A percentile compares a stretch with the other conserved stretches of the same genome.
Conservation (phyloP, 2,329 filamentous ascomycete genomes). For the Fusarium sororula region DNA sequence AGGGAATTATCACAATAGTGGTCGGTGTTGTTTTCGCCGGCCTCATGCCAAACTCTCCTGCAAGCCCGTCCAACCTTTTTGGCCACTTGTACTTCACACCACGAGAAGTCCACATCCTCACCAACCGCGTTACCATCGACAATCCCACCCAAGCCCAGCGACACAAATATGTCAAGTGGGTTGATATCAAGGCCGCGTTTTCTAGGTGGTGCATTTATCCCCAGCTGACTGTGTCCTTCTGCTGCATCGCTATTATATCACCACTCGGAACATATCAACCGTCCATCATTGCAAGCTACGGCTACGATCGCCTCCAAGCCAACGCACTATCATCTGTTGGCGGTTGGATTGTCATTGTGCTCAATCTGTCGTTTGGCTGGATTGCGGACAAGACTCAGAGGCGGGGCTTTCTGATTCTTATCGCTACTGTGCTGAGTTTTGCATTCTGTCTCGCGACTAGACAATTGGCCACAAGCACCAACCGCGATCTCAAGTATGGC, state of each 20-base stretch:
- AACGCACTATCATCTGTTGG: background rate
- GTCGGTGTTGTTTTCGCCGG: background rate
- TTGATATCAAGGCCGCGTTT: slow-evolving; percentile 9
- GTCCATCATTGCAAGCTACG: slow-evolving; percentile 6
- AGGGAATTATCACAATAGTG: background rate
- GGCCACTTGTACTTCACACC: background rate
- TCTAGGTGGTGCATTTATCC: slow-evolving; percentile 12
- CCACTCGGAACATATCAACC: slow-evolving; percentile 11
- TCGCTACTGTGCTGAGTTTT: background rate
- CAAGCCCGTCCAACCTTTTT: background rate
- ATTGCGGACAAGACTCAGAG: background rate
- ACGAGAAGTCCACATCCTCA: background rate
- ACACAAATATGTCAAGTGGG: background rate
- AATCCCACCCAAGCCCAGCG: background rate
- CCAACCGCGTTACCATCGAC: background rate
- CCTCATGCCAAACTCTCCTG: background rate
- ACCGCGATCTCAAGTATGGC: background rate
- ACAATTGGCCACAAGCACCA: background rate
- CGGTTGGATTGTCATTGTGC: background rate
- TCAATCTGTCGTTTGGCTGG: background rate
- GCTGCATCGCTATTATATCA: slow-evolving; percentile 16
- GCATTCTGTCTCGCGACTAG: background rate
- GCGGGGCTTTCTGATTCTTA: background rate
- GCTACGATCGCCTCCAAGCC: background rate
- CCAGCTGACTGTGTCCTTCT: slow-evolving; percentile 8